Evolutionary conservation across 352 stramenopile genomes (phyloP).

Genomic region (Globisporangium abappressorium): DNA sequence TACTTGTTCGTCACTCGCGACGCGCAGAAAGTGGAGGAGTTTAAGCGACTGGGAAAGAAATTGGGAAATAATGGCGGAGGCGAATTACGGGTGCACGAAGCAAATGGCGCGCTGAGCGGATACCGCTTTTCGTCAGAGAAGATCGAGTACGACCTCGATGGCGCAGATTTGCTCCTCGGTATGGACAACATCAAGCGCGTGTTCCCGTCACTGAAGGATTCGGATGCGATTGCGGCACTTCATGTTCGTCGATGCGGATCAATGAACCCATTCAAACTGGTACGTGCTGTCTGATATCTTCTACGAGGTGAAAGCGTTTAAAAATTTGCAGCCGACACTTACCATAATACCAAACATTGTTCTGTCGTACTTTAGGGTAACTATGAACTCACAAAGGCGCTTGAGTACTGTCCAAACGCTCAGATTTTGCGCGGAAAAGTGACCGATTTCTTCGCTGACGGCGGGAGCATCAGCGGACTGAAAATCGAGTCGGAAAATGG

Average conservation of each 20-base stretch:
- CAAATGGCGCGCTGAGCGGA: constrained; percentile 19
- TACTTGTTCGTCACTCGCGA: constrained; percentile 75
- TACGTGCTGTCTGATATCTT: constrained; percentile 7
- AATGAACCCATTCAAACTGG: constrained; percentile 66
- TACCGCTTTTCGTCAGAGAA: constrained; percentile 47
- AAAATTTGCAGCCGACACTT: not conserved
- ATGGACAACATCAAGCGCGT: constrained; percentile 51
- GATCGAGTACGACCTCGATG: constrained; percentile 62
- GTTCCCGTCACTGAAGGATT: constrained; percentile 63
- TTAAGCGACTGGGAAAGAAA: constrained; percentile 44
- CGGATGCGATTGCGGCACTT: constrained; percentile 49
- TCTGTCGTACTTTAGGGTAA: constrained; percentile 23
- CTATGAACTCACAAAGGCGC: constrained; percentile 64
- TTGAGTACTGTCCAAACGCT: constrained; percentile 57
- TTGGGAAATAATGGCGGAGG: constrained; percentile 54
- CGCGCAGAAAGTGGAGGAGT: constrained; percentile 39
- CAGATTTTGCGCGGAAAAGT: constrained; percentile 60
- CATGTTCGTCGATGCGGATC: constrained; percentile 73
- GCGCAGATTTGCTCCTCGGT: constrained; percentile 60
- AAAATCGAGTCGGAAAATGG: constrained; percentile 49
- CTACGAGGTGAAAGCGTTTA: not conserved
- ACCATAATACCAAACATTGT: not conserved
- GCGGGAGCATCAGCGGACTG: constrained; percentile 50
- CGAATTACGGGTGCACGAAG: constrained; percentile 44
- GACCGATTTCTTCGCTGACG: constrained; percentile 47